Evolutionary conservation across 2,329 filamentous ascomycete genomes (phyloP), one percentile per base, ranked within the genome.

Genomic region (Penicillium polonicum): DNA sequence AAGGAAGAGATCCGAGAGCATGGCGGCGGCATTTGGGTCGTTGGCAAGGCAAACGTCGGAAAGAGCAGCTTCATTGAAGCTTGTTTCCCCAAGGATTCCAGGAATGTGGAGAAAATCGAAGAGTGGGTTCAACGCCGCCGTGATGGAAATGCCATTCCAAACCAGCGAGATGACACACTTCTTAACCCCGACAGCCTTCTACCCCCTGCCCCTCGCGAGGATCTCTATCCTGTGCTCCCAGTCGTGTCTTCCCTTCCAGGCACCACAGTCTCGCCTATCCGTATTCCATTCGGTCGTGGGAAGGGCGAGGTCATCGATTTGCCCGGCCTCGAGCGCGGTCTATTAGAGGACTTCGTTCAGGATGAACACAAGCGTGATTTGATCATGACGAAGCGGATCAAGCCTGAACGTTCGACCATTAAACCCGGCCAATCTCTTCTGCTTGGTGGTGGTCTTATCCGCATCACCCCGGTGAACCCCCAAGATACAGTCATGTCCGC

Each of bases 1-100:
- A 96, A 91, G 73, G 88, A 96, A 65, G 88, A 92, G 48, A 92
- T 99, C 46, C 92, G 87, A 83, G 78, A 86, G 43, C 85, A 90
- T 48, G 92, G 91, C 4, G 93, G 93, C 5, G 94, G 88, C 17
- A 88, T 90, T 17, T 99, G 94, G 93, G 88, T 99, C 81, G 89
- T 99, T 3, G 94, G 94, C n/a, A 97, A 96, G 74, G 91, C 92
- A 61, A 99, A 99, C 70, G 95, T 97, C 2, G 95, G 94, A 25
- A 99, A 99, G 76, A 97, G 93, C 67, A 88, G 89, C 69, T 83
- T 99, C 2, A 96, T 97, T 60, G 88, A 94, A 65, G 84, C 87
- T 5, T 86, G 97, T 8, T 96, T 92, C 68, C 93, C 95, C 4
- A 88, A 89, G 80, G 87, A 86, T 27, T 81, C 81, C 36, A 82